Base-by-base conservation (phyloP, 495 filamentous ascomycete genomes). In the Penicillium daleae region DNA sequence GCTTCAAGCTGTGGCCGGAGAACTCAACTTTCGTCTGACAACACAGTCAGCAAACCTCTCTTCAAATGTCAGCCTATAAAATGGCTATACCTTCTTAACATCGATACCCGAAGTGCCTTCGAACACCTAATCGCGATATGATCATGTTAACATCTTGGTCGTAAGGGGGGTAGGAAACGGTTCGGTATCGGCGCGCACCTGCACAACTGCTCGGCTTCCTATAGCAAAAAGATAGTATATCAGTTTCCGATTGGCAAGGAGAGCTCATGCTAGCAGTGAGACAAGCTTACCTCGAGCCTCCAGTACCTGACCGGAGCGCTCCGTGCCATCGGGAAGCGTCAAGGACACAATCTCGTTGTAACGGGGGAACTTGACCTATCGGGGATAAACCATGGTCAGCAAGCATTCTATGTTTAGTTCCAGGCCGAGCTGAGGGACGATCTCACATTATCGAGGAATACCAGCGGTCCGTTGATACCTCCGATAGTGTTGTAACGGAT, bases 341-440 rank as follows among this genome's bases (percentile, higher is more conserved):
- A 99, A 75, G 65, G 90, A 92, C 52, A 99, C 96, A 77, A 99
- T 98, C 80, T 99, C 96, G 73, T 97, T 98, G 81, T 91, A 99
- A 68, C 89, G 83, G 56, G 95, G 95, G 77, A 91, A 96, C 90
- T 99, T 99, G 81, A 98, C 93, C 88, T 96, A 69, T 60, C 40
- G 10, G 7, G 39, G 40, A 26, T 3, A 15, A 65, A 9, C 22
- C 54, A 50, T 12, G 2, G 60, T 74, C 32, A 71, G 62, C 55
- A 35, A 40, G 10, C 7, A 40, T 39, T 52, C 56, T 35, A 22
- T 15, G 21, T 17, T n/a, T 7, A 50, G 46, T 48, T 51, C 19
- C n/a, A n/a, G 21, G 51, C 35, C 57, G 12, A 48, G 19, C 54
- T 39, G 31, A 49, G 35, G 51, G 51, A 35, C 39, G 32, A 27